A percentile compares a stretch with the other conserved stretches of the same genome.
These are phyloP conservation scores for Leccinum disarticulatum DNA, from an alignment of 768 basidiomycete species.

Conservation along the genomic window DNA sequence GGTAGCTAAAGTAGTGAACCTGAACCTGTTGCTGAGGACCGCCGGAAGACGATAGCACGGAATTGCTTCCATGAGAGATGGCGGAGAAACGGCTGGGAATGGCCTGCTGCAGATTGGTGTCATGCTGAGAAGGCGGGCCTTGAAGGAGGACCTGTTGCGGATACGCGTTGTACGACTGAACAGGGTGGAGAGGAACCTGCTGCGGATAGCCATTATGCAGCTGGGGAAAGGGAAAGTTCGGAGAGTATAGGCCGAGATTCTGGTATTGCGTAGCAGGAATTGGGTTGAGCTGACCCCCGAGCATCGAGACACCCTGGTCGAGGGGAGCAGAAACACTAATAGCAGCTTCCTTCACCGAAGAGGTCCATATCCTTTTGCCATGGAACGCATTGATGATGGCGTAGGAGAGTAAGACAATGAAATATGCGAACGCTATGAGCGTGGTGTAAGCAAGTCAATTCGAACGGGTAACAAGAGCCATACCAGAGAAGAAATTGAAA, in stretches of 20 bases:
- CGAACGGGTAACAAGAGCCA: neutral
- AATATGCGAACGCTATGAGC: slow-evolving; percentile 26
- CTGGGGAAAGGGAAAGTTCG: slow-evolving; percentile 3
- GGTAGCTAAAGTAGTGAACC: slow-evolving; percentile 4
- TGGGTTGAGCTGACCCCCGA: slow-evolving; percentile 10
- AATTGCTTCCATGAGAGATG: neutral
- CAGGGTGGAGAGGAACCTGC: neutral
- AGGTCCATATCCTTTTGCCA: slow-evolving; percentile 25
- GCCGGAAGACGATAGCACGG: neutral
- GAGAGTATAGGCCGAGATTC: slow-evolving; percentile 3
- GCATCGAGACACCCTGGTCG: slow-evolving; percentile 2
- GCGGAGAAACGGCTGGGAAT: neutral
- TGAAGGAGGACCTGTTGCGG: slow-evolving; percentile 6
- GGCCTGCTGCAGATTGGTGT: neutral
- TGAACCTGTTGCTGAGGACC: slow-evolving; percentile 3
- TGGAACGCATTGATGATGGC: slow-evolving; percentile 23
- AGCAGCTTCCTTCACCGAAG: slow-evolving; percentile 23
- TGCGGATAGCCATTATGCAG: slow-evolving; percentile 7
- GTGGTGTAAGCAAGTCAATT: neutral
- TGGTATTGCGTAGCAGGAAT: slow-evolving; percentile 8
- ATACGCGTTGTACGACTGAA: neutral
- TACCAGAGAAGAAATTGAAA: slow-evolving; percentile 26
- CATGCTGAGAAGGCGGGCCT: neutral
- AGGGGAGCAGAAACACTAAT: neutral
- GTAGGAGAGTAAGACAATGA: slow-evolving; percentile 16